Evolutionary conservation across 176 grass and related monocot species (phyloP).

Genomic region (Zoysia japonica): DNA sequence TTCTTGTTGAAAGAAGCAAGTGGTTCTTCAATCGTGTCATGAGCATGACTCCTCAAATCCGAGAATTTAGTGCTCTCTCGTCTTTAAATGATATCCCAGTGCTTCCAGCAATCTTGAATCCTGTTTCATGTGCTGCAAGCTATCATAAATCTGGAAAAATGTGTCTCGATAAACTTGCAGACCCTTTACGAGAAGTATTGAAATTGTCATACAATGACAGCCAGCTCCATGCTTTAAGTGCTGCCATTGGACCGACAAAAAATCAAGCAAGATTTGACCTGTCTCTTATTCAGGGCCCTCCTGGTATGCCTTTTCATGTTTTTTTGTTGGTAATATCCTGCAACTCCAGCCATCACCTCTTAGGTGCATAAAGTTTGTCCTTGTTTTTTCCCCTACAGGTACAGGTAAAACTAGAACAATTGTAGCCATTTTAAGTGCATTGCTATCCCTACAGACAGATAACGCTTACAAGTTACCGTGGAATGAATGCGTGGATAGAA

Average conservation of each 20-base stretch:
- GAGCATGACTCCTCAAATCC: conserved; percentile 86
- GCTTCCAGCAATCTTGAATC: conserved; percentile 84
- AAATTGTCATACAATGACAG: conserved; percentile 80
- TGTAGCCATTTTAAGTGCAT: conserved; percentile 82
- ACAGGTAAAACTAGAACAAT: conserved; percentile 94
- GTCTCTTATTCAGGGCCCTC: conserved; percentile 96
- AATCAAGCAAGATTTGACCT: conserved; percentile 61
- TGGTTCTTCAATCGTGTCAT: conserved; percentile 85
- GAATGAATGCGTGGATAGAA: conserved; percentile 28
- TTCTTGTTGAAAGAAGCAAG: conserved; percentile 87
- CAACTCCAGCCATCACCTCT: conserved; percentile 11
- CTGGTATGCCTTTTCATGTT: conserved; percentile 59
- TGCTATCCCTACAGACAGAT: conserved; percentile 64
- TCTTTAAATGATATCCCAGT: conserved; percentile 85
- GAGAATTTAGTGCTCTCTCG: conserved; percentile 93
- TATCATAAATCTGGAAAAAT: conserved; percentile 56
- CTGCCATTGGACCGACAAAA: conserved; percentile 46
- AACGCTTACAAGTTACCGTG: conserved; percentile 46
- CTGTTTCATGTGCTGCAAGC: conserved; percentile 42
- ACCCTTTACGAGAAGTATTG: conserved; percentile 60
- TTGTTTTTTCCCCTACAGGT: conserved; percentile 55
- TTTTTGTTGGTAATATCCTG: conserved; percentile 7
- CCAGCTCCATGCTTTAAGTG: conserved; percentile 76
- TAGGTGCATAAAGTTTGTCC: conserved; percentile 13
- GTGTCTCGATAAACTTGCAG: conserved; percentile 58